Evolutionary conservation across 768 basidiomycete genomes (phyloP), one percentile per base, ranked within the genome.

Genomic region (Kockovaella imperatae): DNA sequence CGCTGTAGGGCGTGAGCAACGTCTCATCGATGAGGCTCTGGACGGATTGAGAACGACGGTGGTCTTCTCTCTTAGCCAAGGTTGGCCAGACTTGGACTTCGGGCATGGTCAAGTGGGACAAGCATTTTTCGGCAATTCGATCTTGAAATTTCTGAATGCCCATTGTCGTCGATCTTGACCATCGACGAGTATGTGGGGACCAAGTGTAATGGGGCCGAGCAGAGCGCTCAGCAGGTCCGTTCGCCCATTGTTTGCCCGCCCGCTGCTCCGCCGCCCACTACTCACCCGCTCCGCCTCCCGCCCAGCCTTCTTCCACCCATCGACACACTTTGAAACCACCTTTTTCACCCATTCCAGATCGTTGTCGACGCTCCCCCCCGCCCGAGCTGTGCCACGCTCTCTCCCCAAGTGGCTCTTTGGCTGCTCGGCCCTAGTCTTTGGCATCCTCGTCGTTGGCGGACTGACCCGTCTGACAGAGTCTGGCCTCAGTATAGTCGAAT

Each of bases 391-490:
- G 18, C 64, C 64, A 14, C 47, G 50, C 11, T 66, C 61, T 0
- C 42, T 93, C 10, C 85, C 83, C 5, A 75, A 78, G 50, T 96
- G 93, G 89, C 79, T 99, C 15, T 77, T 91, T 62, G 67, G 78
- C 42, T 91, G 88, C 14, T 85, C 89, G 0, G 80, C 79, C 4
- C 75, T 99, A 26, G 88, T 93, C 20, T 84, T 97, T 56, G 83
- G 82, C 17, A 87, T 99, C 66, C 82, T 97, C 60, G 83, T 97
- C 45, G 86, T 99, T 4, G 95, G 95, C 24, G 95, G 93, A 7
- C 79, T 99, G 50, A 99, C 95, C 2, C 84, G 95, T 35, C 79
- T 99, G 50, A 99, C 95, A 1, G 95, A 99, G 72, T 93, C 89
- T 14, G 95, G 95, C 13, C 75, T 99, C 51, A 91, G 88, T 68